Conservation (phyloP, 2,329 filamentous ascomycete species). For the Atkinsonella hypoxylon region DNA sequence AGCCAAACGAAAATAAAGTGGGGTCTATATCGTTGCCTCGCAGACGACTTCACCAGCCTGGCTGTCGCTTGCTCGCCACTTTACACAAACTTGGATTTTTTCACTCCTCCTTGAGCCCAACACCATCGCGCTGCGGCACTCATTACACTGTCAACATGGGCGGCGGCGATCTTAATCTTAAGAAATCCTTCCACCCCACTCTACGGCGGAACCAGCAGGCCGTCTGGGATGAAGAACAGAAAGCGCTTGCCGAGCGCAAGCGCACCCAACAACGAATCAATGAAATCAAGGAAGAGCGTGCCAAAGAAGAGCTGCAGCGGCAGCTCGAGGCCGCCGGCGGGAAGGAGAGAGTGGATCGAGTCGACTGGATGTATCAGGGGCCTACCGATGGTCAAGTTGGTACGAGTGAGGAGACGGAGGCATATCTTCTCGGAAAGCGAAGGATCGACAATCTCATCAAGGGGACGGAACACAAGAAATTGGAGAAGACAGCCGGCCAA, state of each 20-base stretch:
- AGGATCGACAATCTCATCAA: constrained; percentile 75
- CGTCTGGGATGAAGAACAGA: constrained; percentile 86
- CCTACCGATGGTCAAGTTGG: constrained; percentile 66
- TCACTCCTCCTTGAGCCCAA: neutral
- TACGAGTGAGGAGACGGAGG: constrained; percentile 80
- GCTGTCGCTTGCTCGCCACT: constrained; percentile 1
- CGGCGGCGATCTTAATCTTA: constrained; percentile 88
- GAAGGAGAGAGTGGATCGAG: constrained; percentile 64
- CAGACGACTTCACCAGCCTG: neutral
- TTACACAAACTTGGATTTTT: neutral
- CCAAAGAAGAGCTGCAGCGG: constrained; percentile 81
- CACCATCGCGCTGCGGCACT: neutral
- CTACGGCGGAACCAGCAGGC: constrained; percentile 81
- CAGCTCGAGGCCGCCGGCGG: constrained; percentile 84
- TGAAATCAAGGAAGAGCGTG: constrained; percentile 86
- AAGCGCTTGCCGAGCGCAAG: constrained; percentile 89
- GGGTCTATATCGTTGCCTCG: neutral
- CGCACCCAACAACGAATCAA: constrained; percentile 82
- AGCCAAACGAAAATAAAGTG: neutral
- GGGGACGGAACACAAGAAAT: constrained; percentile 65
- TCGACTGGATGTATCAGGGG: constrained; percentile 98
- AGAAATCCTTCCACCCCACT: constrained; percentile 89
- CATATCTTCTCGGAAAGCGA: constrained; percentile 83
- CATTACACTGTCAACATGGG: constrained; percentile 52
- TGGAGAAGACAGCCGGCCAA: constrained; percentile 61